phyloP scores from a whole-genome alignment of 2,329 filamentous ascomycete species.

The Alternaria consortialis region DNA sequence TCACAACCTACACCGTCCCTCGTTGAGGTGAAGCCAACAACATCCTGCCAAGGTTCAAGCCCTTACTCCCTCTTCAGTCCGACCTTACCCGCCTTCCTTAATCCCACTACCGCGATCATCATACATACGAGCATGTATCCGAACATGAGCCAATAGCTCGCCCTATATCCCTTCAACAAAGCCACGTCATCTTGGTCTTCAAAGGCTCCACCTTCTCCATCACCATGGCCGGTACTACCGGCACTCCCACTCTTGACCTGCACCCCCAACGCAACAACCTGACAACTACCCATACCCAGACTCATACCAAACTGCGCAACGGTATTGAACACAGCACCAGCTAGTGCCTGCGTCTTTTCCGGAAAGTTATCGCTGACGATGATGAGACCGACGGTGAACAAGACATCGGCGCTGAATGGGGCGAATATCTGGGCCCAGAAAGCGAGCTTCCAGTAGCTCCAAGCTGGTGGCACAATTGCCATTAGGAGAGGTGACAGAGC shows the following conservation, averaged over 20 bases:
- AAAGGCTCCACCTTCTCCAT: slow-evolving; percentile 14
- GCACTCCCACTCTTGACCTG: slow-evolving; percentile 5
- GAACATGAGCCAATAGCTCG: slow-evolving; percentile 41
- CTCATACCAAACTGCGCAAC: slow-evolving; percentile 64
- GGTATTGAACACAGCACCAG: slow-evolving; percentile 70
- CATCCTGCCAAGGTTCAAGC: background rate
- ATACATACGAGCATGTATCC: slow-evolving; percentile 34
- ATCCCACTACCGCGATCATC: slow-evolving; percentile 32
- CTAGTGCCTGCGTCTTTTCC: slow-evolving; percentile 65
- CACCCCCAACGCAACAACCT: slow-evolving; percentile 39
- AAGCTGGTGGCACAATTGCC: slow-evolving; percentile 60
- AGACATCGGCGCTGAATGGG: slow-evolving; percentile 57
- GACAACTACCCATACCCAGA: slow-evolving; percentile 35
- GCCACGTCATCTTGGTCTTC: slow-evolving; percentile 13
- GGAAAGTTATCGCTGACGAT: slow-evolving; percentile 65
- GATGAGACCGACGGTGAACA: slow-evolving; percentile 66
- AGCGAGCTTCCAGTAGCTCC: slow-evolving; percentile 63
- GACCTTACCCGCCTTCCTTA: slow-evolving; percentile 37
- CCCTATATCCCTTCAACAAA: slow-evolving; percentile 32
- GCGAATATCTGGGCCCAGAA: slow-evolving; percentile 54
- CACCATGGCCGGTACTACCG: slow-evolving; percentile 13
- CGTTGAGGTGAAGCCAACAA: background rate
- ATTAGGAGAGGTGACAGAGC: slow-evolving; percentile 63
- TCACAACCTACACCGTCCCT: background rate
- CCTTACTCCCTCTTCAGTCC: slow-evolving; percentile 38